phyloP scores from a whole-genome alignment of 306 rosid species.

The Malus domestica region DNA sequence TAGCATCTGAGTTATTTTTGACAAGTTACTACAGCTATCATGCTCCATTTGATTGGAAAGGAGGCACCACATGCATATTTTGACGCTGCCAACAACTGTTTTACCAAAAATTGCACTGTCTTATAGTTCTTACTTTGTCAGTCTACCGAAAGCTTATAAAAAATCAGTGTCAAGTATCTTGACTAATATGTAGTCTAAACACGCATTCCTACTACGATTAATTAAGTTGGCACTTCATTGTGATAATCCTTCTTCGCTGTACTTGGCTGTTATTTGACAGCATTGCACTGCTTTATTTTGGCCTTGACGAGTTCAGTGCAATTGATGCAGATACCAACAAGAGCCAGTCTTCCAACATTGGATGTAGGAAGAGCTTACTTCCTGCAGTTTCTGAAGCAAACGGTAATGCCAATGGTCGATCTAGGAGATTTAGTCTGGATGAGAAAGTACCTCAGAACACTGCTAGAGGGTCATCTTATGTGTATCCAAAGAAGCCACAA shows the following conservation, averaged over 20 bases:
- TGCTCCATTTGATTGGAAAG: background rate
- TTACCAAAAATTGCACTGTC: background rate
- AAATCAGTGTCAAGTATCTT: background rate
- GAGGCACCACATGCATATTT: background rate
- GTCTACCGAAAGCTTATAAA: background rate
- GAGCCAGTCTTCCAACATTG: conserved; percentile 98
- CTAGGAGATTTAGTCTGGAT: conserved; percentile 58
- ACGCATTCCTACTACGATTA: background rate
- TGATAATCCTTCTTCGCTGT: background rate
- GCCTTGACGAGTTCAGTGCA: conserved; percentile 1
- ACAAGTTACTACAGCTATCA: background rate
- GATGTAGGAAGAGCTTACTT: conserved; percentile 63
- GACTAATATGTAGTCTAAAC: background rate
- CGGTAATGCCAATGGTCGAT: conserved; percentile 26
- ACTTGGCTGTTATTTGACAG: background rate
- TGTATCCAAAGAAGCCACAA: conserved; percentile 60
- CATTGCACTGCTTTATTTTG: background rate
- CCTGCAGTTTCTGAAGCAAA: conserved; percentile 44
- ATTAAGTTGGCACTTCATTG: background rate
- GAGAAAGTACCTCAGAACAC: conserved; percentile 51
- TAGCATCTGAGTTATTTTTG: background rate
- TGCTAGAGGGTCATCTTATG: conserved; percentile 37
- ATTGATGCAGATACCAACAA: conserved; percentile 73
- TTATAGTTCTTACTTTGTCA: background rate
- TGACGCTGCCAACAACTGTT: background rate